Evolutionary conservation across 2,329 filamentous ascomycete genomes (phyloP), one percentile per base, ranked within the genome.

Genomic region (Zasmidium citrigriseum): DNA sequence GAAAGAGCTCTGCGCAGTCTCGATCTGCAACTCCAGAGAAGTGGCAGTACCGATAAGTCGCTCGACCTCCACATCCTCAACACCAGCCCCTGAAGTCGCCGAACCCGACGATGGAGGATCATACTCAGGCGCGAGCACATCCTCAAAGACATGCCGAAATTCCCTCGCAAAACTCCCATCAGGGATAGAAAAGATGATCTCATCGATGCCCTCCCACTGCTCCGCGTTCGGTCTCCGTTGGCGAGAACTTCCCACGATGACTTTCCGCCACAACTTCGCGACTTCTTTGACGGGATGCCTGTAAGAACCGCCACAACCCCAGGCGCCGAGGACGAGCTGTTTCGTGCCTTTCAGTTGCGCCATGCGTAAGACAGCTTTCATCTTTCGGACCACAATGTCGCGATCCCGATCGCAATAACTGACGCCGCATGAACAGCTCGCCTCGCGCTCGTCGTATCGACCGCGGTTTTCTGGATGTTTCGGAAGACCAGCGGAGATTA

Each of bases 271-370:
- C 0, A 81, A 78, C 18, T 75, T 72, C 14, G 85, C 85, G 25
- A 88, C 73, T 69, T 88, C 84, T 1, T 73, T 73, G 0, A 86
- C 79, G 0, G 86, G 86, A 61, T 88, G 88, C 0, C 83, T 84
- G 57, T 86, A 85, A 41, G 34, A 41, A 0, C 83, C 83, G 2
- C 86, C 86, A 59, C 85, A 87, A 0, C 86, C 86, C 84, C 85
- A 88, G 0, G 86, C 85, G 0, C 86, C 86, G 0, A 88, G 74
- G 0, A 89, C 82, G 0, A 88, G 64, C 55, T 74, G 79, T 38
- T 72, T 75, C 3, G 76, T 76, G 0, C 81, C 80, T 57, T 78
- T 79, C 1, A 72, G 67, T 9, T 76, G 70, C 2, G 78, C 76
- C 3, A 87, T 80, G 1, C 84, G 76, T 69, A 88, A 67, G 1